Percentiles rank a stretch among this genome's conserved stretches.
Evolutionary conservation across 768 basidiomycete species (phyloP).

Genomic region (Xerocomellus chrysenteron): DNA sequence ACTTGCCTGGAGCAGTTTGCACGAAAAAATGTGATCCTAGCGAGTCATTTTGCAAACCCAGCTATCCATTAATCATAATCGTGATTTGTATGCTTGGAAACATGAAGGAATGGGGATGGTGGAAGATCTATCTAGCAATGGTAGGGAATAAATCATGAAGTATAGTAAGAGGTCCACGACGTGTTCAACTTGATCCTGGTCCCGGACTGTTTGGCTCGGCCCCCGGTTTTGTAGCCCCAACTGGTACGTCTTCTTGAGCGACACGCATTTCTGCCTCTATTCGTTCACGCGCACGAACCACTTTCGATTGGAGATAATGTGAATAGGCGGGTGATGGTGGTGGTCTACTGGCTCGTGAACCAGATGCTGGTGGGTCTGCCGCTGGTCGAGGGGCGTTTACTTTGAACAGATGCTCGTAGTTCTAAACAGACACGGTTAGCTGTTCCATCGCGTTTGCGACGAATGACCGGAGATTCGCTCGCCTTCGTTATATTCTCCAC

Average conservation of each 20-base stretch:
- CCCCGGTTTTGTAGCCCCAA: slow-evolving; percentile 16
- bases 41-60: not conserved
- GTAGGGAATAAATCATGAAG: slow-evolving; percentile 16
- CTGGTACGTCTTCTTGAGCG: slow-evolving; percentile 21
- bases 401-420: slow-evolving; percentile 92
- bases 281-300: slow-evolving; percentile 91
- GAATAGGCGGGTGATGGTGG: slow-evolving; percentile 55
- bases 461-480: slow-evolving; percentile 17
- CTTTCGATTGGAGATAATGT: slow-evolving; percentile 95
- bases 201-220: slow-evolving; percentile 16
- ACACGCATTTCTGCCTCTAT: slow-evolving; percentile 79
- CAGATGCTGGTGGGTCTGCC: slow-evolving; percentile 44
- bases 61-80: slow-evolving; percentile 14
- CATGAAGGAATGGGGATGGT: slow-evolving; percentile 30
- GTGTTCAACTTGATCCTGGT: slow-evolving; percentile 23
- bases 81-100: slow-evolving; percentile 15
- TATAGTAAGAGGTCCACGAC: slow-evolving; percentile 1
- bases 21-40: not conserved
- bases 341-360: slow-evolving; percentile 40
- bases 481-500: slow-evolving; percentile 76
- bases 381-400: slow-evolving; percentile 75
- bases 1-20: not conserved
- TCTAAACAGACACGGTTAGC: slow-evolving; percentile 44
- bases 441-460: not conserved
- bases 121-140: slow-evolving; percentile 20